A percentile compares a stretch with the other conserved stretches of the same genome.
Evolutionary conservation across 164 flowering plant species (phyloP).

Genomic region (Piper betle): DNA sequence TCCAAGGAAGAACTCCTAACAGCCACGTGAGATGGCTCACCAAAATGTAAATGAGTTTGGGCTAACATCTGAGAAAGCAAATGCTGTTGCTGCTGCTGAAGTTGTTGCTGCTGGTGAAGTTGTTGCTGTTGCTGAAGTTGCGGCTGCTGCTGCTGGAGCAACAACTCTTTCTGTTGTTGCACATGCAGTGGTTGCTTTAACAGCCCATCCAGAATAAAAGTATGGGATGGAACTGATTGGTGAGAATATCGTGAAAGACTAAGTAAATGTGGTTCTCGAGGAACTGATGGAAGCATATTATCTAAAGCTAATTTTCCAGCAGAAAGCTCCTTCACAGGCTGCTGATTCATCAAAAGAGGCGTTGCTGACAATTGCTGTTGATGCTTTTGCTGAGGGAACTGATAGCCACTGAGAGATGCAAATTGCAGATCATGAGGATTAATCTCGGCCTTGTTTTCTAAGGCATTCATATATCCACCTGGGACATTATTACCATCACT

Average conservation of each 20-base stretch:
- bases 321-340: constrained; percentile 27
- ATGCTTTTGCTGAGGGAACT: constrained; percentile 51
- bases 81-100: no score
- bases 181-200: constrained; percentile 63
- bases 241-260: constrained; percentile 68
- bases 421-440: constrained; percentile 46
- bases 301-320: constrained; percentile 39
- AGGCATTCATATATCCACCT: constrained; percentile 26
- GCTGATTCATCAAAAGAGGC: constrained; percentile 25
- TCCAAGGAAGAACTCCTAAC: no score
- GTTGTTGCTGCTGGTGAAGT: no score
- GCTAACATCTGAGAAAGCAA: no score
- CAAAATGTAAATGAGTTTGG: no score
- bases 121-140: constrained; percentile 39
- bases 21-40: no score
- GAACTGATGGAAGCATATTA: constrained; percentile 39
- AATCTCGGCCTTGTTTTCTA: constrained; percentile 39
- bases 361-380: constrained; percentile 47
- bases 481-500: constrained; percentile 8
- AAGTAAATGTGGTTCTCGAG: constrained; percentile 72
- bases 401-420: constrained; percentile 44
- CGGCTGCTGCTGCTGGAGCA: constrained; percentile 41
- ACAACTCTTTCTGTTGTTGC: constrained; percentile 33
- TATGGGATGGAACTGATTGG: constrained; percentile 40
- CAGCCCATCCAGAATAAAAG: constrained; percentile 48